Evolutionary conservation across 192 early-diverging fungal genomes (phyloP).

Genomic region (Linnemannia hyalina): DNA sequence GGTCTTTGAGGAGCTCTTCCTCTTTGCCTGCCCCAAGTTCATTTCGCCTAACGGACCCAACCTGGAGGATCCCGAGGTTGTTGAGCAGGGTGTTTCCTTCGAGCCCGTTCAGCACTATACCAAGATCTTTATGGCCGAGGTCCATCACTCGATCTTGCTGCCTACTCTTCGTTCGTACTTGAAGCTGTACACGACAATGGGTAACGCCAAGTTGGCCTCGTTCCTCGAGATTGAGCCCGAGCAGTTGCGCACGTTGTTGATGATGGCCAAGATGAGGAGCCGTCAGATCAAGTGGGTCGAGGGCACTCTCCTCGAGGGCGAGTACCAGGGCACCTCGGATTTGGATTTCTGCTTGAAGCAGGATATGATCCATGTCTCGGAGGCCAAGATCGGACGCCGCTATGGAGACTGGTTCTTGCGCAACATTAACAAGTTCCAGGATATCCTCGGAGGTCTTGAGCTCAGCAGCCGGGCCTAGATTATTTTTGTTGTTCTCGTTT

Average conservation of each 20-base stretch:
- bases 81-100: constrained; percentile 42
- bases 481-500: not conserved
- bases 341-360: constrained; percentile 94
- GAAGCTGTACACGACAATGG: constrained; percentile 96
- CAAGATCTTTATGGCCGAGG: constrained; percentile 89
- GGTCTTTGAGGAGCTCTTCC: constrained; percentile 91
- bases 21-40: constrained; percentile 95
- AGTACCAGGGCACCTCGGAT: constrained; percentile 84
- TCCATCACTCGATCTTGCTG: constrained; percentile 85
- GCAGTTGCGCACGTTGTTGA: constrained; percentile 86
- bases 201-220: constrained; percentile 86
- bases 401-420: constrained; percentile 97
- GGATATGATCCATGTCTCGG: constrained; percentile 96
- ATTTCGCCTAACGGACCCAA: constrained; percentile 91
- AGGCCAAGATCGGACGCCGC: constrained; percentile 92
- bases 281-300: constrained; percentile 87
- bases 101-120: constrained; percentile 86
- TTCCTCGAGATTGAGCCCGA: constrained; percentile 90
- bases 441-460: constrained; percentile 52
- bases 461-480: constrained; percentile 45
- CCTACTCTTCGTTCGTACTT: constrained; percentile 94
- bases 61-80: constrained; percentile 73
- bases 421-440: constrained; percentile 93
- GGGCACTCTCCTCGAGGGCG: constrained; percentile 89
- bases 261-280: constrained; percentile 95